A percentile compares a stretch with the other conserved stretches of the same genome.
Evolutionary conservation across 2,329 filamentous ascomycete genomes (phyloP).

Genomic region (Colletotrichum euphorbiae): DNA sequence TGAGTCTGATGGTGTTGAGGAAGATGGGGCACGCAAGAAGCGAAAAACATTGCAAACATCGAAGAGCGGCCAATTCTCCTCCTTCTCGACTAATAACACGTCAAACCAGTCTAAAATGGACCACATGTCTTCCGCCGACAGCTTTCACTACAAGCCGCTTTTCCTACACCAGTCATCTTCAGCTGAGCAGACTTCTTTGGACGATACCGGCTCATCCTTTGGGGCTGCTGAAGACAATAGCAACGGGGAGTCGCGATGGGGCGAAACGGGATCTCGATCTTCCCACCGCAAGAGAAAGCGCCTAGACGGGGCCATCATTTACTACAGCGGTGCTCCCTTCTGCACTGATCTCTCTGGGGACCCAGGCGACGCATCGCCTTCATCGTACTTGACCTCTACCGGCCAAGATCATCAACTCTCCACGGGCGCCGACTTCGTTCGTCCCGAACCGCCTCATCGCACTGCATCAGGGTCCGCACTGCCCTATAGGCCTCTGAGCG

Average conservation of each 20-base stretch:
- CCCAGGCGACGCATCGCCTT: constrained; percentile 59
- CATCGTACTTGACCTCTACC: constrained; percentile 62
- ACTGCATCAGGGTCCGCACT: constrained; percentile 65
- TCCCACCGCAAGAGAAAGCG: constrained; percentile 64
- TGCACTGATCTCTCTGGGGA: constrained; percentile 84
- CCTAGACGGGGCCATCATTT: constrained; percentile 82
- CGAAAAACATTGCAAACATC: constrained; percentile 54
- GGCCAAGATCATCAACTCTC: constrained; percentile 50
- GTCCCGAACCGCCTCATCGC: constrained; percentile 46
- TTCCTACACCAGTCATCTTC: constrained; percentile 65
- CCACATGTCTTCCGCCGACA: constrained; percentile 54
- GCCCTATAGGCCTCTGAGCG: constrained; percentile 62
- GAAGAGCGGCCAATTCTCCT: constrained; percentile 44
- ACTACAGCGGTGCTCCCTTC: constrained; percentile 83
- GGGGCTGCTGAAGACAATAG: constrained; percentile 62
- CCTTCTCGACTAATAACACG: constrained; percentile 50
- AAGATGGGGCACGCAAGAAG: constrained; percentile 58
- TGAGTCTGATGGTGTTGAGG: constrained; percentile 59
- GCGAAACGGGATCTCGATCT: constrained; percentile 59
- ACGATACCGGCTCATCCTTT: constrained; percentile 63
- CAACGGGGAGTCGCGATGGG: constrained; percentile 59
- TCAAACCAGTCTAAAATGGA: constrained; percentile 52
- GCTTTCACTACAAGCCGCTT: constrained; percentile 73
- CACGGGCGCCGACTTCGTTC: constrained; percentile 40
- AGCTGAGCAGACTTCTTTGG: constrained; percentile 59